These are phyloP conservation scores for Suhomyces faveliae DNA, from an alignment of 805 yeast species.

Conservation along the genomic window DNA sequence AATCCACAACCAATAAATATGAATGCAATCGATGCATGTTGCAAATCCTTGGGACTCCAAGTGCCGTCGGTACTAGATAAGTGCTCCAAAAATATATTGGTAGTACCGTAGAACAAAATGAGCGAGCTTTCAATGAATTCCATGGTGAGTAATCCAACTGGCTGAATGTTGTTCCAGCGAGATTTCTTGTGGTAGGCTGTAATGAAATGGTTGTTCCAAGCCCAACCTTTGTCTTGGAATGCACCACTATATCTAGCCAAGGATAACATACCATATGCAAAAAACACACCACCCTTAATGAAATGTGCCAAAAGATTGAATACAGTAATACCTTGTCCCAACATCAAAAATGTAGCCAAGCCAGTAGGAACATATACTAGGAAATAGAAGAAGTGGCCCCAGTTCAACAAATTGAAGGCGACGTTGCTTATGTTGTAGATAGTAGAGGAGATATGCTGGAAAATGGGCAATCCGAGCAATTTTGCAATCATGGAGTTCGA, in stretches of 20 bases:
- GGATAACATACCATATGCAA: conserved; percentile 72
- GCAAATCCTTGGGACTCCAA: conserved; percentile 89
- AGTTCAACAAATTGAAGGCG: conserved; percentile 53
- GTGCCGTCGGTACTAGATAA: conserved; percentile 63
- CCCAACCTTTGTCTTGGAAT: conserved; percentile 74
- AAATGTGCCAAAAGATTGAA: conserved; percentile 90
- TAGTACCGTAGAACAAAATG: conserved; percentile 83
- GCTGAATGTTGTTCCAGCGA: conserved; percentile 39
- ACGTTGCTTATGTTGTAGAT: conserved; percentile 25
- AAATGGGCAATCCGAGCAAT: conserved; percentile 13
- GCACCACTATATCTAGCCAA: conserved; percentile 87
- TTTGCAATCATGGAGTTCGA: conserved; percentile 3
- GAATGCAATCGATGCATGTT: conserved; percentile 88
- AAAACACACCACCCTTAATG: conserved; percentile 92
- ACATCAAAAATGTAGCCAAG: conserved; percentile 61
- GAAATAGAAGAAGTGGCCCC: conserved; percentile 62
- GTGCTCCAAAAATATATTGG: conserved; percentile 90
- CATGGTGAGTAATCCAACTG: conserved; percentile 62
- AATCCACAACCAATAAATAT: conserved; percentile 90
- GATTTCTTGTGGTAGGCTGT: conserved; percentile 14
- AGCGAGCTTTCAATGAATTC: conserved; percentile 79
- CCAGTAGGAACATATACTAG: conserved; percentile 59
- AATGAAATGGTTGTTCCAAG: conserved; percentile 65
- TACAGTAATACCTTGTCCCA: conserved; percentile 67
- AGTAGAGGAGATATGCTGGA: conserved; percentile 23